phyloP scores from a whole-genome alignment of 306 rosid genomes.

The Rubus parviflorus region DNA sequence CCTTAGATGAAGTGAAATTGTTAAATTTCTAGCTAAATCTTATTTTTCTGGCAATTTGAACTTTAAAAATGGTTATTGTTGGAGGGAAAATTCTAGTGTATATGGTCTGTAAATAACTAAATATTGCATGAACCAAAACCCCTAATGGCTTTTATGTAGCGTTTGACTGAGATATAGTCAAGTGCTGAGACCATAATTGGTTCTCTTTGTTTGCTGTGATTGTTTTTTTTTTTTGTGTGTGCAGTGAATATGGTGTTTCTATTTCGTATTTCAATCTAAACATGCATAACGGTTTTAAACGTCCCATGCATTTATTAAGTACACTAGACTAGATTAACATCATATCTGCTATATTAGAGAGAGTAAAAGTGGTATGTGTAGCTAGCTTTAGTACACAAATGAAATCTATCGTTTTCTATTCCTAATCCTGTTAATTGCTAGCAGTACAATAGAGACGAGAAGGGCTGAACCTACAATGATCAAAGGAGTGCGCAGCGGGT shows the following conservation, averaged over 20 bases:
- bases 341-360: neutral
- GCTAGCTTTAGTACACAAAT: neutral
- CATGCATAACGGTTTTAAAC: neutral
- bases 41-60: too few species aligned
- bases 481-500: slow-evolving; percentile 33
- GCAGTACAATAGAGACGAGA: slow-evolving; percentile 40
- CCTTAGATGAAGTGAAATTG: too few species aligned
- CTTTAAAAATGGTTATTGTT: too few species aligned
- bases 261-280: neutral
- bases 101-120: too few species aligned
- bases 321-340: neutral
- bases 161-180: too few species aligned
- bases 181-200: too few species aligned
- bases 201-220: too few species aligned
- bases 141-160: too few species aligned
- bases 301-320: neutral
- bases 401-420: slow-evolving; percentile 29
- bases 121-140: too few species aligned
- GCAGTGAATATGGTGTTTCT: neutral
- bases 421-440: slow-evolving; percentile 37
- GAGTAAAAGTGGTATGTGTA: neutral
- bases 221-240: neutral
- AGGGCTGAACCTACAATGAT: slow-evolving; percentile 58
- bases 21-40: too few species aligned
- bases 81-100: too few species aligned